These are phyloP conservation scores for Kingdonia uniflora DNA, from an alignment of 164 flowering plant species.

Conservation along the genomic window DNA sequence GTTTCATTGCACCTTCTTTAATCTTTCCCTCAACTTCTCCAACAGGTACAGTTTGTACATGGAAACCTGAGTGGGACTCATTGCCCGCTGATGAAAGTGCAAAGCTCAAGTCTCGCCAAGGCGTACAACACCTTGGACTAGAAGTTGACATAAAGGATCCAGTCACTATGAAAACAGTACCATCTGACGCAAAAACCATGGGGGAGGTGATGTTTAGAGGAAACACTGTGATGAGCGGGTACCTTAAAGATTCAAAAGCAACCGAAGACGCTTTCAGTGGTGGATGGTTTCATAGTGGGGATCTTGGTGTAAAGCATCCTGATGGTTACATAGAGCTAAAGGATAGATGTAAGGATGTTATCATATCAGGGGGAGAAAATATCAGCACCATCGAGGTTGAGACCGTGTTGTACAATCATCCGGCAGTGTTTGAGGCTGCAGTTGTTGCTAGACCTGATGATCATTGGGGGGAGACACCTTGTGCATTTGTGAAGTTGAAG, in stretches of 20 bases:
- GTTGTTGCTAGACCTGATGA: constrained; percentile 57
- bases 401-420: constrained; percentile 39
- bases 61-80: constrained; percentile 38
- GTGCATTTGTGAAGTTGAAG: constrained; percentile 52
- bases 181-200: constrained; percentile 43
- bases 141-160: constrained; percentile 67
- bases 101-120: constrained; percentile 23
- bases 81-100: constrained; percentile 13
- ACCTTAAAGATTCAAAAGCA: constrained; percentile 32
- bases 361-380: constrained; percentile 29
- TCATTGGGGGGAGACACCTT: constrained; percentile 59
- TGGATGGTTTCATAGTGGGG: constrained; percentile 62
- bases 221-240: constrained; percentile 64
- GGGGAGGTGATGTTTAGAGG: constrained; percentile 79
- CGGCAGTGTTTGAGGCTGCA: constrained; percentile 47
- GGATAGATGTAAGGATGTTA: constrained; percentile 46
- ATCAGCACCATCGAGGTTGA: constrained; percentile 63
- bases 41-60: constrained; percentile 20
- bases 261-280: constrained; percentile 39
- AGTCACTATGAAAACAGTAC: constrained; percentile 44
- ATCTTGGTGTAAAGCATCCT: constrained; percentile 37
- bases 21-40: too few species aligned
- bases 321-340: constrained; percentile 49
- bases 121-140: constrained; percentile 25
- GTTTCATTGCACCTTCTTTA: too few species aligned